Evolutionary conservation across 768 basidiomycete genomes (phyloP), one percentile per base, ranked within the genome.

Genomic region (Collybiopsis confluens): DNA sequence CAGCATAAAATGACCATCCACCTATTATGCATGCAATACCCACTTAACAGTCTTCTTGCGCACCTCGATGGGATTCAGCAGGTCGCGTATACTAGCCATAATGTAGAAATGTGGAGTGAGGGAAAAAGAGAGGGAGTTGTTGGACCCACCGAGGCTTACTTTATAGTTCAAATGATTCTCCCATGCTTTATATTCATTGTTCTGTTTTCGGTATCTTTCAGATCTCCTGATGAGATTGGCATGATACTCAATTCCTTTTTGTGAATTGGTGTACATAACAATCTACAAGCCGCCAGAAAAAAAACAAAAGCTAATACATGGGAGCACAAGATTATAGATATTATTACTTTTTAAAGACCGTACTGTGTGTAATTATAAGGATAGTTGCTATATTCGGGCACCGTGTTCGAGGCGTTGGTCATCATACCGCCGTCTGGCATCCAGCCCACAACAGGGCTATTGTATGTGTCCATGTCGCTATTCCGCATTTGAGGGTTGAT

Each of bases 41-140:
- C 54, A 83, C 82, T 72, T 75, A 59, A 69, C 70, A 36, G 69
- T 64, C 36, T 61, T 65, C 42, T 70, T 69, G 44, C 67, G 65
- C 52, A 59, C 64, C 52, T 70, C 70, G 57, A 79, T 76, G 46
- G 82, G 82, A 64, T 84, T 85, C 58, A 85, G 70, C 41, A 85
- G 69, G 58, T 76, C 77, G 58, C 68, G 69, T 55, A 85, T 75
- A 63, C 72, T 79, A 54, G 83, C 77, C 83, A 85, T 85, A 56
- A 52, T 54, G 47, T 55, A 21, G 23, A 44, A 53, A 51, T 36
- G 46, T 16, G 48, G n/a, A n/a, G 24, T 36, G n/a, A 16, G 26
- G 8, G 26, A 23, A 26, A 28, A 51, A 51, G 27, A 26, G 16
- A 51, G 41, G 50, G 11, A 18, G 50, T 43, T 36, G 35, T n/a